A percentile compares a stretch with the other conserved stretches of the same genome.
Conservation (phyloP, 176 grass and related monocot genomes). For the Saccharum officinarum region DNA sequence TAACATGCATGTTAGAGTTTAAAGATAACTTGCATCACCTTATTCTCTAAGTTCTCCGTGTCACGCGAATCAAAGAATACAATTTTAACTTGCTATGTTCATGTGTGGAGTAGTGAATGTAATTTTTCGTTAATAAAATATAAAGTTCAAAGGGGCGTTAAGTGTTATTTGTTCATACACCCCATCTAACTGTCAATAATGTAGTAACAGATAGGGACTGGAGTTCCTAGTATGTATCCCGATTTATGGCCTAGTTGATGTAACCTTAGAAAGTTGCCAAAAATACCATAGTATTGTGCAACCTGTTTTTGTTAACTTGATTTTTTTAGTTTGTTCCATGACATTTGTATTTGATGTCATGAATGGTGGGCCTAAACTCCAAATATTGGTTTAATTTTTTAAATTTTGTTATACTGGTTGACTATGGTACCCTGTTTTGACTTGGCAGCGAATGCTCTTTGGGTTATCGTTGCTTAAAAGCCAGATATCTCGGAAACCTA, state of each 20-base stretch:
- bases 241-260: neutral
- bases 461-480: neutral
- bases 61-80: neutral
- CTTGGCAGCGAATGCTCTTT: neutral
- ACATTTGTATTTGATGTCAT: neutral
- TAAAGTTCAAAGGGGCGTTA: neutral
- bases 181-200: no score
- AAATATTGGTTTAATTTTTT: neutral
- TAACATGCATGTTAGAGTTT: neutral
- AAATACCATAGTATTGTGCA: neutral
- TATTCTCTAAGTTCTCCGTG: neutral
- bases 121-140: neutral
- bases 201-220: neutral
- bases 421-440: neutral
- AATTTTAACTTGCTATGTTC: neutral
- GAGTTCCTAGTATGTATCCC: neutral
- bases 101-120: neutral
- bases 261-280: neutral
- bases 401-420: neutral
- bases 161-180: neutral
- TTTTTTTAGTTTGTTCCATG: neutral
- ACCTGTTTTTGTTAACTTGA: neutral
- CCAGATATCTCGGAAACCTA: neutral
- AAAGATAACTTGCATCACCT: neutral
- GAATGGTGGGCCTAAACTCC: neutral